phyloP scores from a whole-genome alignment of 73 alveolate species.

The Paraurostyla sp. region DNA sequence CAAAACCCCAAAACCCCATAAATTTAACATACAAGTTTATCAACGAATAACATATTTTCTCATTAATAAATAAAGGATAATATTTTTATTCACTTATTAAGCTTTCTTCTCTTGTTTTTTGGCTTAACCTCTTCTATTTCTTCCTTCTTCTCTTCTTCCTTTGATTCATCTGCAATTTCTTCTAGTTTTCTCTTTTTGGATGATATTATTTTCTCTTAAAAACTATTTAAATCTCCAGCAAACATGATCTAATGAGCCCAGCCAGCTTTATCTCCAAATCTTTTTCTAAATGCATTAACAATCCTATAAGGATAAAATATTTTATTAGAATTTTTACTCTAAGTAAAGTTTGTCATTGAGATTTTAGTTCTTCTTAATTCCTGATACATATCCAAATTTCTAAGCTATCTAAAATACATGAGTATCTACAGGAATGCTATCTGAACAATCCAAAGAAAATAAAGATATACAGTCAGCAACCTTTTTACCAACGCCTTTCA shows the following conservation, averaged over 20 bases:
- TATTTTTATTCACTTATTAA: background rate
- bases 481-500: slow-evolving; percentile 83
- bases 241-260: slow-evolving; percentile 88
- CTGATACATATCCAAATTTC: slow-evolving; percentile 66
- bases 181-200: slow-evolving; percentile 55
- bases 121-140: background rate
- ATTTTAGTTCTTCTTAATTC: slow-evolving; percentile 7
- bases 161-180: slow-evolving; percentile 30
- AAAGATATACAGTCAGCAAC: slow-evolving; percentile 85
- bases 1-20: too few relatives aligned
- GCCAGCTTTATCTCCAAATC: slow-evolving; percentile 81
- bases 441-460: slow-evolving; percentile 73
- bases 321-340: background rate
- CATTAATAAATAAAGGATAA: too few relatives aligned
- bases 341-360: slow-evolving; percentile 68
- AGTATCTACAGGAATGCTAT: slow-evolving; percentile 80
- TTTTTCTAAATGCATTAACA: slow-evolving; percentile 61
- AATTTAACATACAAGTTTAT: too few relatives aligned
- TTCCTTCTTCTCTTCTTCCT: slow-evolving; percentile 38
- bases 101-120: background rate
- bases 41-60: too few relatives aligned
- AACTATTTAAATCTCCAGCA: slow-evolving; percentile 77
- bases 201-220: slow-evolving; percentile 45
- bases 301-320: background rate
- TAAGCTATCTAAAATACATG: slow-evolving; percentile 76